Conservation (phyloP, 2,329 filamentous ascomycete species). For the Aspergillus neotritici region DNA sequence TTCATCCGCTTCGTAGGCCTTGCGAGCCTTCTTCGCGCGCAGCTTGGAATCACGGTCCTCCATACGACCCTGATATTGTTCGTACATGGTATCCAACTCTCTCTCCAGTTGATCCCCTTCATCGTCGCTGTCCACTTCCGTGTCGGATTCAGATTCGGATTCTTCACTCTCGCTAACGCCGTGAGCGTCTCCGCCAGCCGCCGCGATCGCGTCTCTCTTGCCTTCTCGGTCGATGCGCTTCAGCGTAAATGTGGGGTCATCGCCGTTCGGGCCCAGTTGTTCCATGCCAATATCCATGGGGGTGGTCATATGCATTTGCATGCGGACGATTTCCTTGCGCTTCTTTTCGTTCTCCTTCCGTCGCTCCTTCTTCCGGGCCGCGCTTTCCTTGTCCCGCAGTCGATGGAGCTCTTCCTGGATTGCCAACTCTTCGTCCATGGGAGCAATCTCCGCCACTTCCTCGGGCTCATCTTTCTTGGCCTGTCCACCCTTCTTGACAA, state of each 20-base stretch:
- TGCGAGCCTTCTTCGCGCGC: constrained; percentile 80
- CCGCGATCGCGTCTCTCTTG: constrained; percentile 60
- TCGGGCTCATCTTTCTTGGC: constrained; percentile 51
- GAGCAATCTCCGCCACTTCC: constrained; percentile 75
- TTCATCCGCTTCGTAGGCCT: constrained; percentile 76
- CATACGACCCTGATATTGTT: constrained; percentile 73
- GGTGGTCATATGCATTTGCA: constrained; percentile 96
- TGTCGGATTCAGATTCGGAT: constrained; percentile 50
- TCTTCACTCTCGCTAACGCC: constrained; percentile 57
- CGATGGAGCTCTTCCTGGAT: constrained; percentile 82
- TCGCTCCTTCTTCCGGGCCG: constrained; percentile 75
- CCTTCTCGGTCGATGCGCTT: constrained; percentile 74
- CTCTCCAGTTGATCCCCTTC: constrained; percentile 77
- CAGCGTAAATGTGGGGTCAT: constrained; percentile 79
- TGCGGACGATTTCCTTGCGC: constrained; percentile 86
- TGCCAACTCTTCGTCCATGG: constrained; percentile 90
- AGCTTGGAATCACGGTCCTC: constrained; percentile 79
- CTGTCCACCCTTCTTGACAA: constrained; percentile 61
- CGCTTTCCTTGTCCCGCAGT: constrained; percentile 70
- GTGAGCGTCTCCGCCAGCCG: constrained; percentile 71
- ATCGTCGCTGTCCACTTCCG: constrained; percentile 60
- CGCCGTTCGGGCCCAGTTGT: constrained; percentile 69
- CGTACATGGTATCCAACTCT: constrained; percentile 83
- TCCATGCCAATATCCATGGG: constrained; percentile 96
- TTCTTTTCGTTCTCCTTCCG: constrained; percentile 89